Evolutionary conservation across 306 rosid genomes (phyloP), one percentile per base, ranked within the genome.

Genomic region (Arachis hypogaea): DNA sequence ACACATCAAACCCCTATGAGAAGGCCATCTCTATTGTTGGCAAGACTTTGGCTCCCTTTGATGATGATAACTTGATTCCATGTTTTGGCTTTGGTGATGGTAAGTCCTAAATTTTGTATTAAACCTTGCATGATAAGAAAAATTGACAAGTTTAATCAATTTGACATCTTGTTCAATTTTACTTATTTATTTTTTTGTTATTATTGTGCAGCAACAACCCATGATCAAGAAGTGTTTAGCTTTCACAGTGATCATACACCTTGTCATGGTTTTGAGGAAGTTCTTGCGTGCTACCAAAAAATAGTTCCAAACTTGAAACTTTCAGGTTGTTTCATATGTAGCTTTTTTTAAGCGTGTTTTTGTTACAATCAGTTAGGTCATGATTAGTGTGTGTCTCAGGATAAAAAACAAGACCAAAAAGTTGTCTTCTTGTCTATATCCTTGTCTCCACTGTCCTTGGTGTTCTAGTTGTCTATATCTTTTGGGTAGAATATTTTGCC

Each of bases 61-160:
- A 91, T 72, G 98, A 93, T 45, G 98, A 93, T 76, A 88, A 88
- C 82, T 84, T 93, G 73, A 93, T 93, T 80, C 97, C 98, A 82
- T 93, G 98, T 56, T 93, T 86, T 76, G 98, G 97, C 70, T 93
- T 93, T 79, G 98, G 98, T 68, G 96, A 91, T 82, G 88, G 97
- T 93, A 84, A 66, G 65, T 30, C 22, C 68, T 74, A 70, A 38
- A 63, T 33, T 49, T 75, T 59, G 50, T 73, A 70, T 22, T 41
- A 59, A 11, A 76, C 50, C 42, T 58, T 72, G 41, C n/a, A 11
- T 45, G 38, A 3, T 22, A 22, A 1, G 56, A 11, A 5, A 56
- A 55, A 11, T 75, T 66, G 36, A 38, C 52, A 40, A 18, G 42
- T 74, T 64, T 75, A 63, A 33, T 6, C 18, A 29, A 3, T 63